Percentiles rank a stretch among this genome's conserved stretches.
Conservation (phyloP, 2,329 filamentous ascomycete genomes). For the Colletotrichum scovillei region DNA sequence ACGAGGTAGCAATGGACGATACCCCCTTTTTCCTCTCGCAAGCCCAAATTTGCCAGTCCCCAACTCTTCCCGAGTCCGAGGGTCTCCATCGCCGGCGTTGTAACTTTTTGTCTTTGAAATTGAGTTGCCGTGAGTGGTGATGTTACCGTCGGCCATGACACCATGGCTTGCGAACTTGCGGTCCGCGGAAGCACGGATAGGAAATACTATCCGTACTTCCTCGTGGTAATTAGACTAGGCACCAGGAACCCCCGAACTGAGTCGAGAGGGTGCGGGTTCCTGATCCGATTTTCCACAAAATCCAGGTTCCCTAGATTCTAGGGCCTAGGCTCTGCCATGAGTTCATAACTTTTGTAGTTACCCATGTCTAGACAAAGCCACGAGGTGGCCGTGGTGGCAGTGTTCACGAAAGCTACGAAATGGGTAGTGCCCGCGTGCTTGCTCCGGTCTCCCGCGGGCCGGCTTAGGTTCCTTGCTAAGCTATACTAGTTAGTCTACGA, state of each 20-base stretch:
- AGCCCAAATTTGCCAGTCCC: not conserved
- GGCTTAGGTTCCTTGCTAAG: not conserved
- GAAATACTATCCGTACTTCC: too few relatives aligned
- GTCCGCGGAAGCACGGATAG: too few relatives aligned
- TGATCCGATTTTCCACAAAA: not conserved
- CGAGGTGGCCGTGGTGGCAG: constrained; percentile 5
- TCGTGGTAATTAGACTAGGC: too few relatives aligned
- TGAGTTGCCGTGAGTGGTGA: not conserved
- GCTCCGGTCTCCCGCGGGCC: not conserved
- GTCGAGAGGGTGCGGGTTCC: not conserved
- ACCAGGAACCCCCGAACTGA: not conserved
- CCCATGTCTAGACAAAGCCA: constrained; percentile 1
- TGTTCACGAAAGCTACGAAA: not conserved
- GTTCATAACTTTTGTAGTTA: too few relatives aligned
- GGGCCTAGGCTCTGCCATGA: not conserved
- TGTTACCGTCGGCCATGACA: not conserved
- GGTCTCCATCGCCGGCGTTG: not conserved
- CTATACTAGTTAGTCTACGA: not conserved
- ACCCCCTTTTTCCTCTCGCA: constrained; percentile 34
- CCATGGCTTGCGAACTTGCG: not conserved
- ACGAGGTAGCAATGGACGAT: constrained; percentile 38
- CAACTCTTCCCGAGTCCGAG: not conserved
- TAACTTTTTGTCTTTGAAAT: too few relatives aligned
- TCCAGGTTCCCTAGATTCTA: not conserved
- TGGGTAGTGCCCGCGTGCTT: too few relatives aligned